Percentiles rank a stretch among this genome's conserved stretches.
These are phyloP conservation scores for Fusarium avenaceum DNA, from an alignment of 2,329 filamentous ascomycete species.

Conservation along the genomic window DNA sequence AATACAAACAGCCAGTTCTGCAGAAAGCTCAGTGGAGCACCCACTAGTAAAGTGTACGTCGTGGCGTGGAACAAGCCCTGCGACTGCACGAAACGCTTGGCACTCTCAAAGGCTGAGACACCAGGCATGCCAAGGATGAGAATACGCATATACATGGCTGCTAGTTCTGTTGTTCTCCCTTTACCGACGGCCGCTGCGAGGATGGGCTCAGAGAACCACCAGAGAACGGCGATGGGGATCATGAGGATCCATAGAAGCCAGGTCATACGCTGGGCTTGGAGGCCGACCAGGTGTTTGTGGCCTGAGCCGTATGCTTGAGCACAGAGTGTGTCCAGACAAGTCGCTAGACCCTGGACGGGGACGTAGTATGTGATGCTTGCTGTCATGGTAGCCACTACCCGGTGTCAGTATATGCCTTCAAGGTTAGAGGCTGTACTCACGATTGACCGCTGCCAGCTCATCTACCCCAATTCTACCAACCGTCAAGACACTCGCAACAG, in stretches of 20 bases:
- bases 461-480: slow-evolving; percentile 79
- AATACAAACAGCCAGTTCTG: slow-evolving; percentile 83
- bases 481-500: slow-evolving; percentile 79
- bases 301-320: slow-evolving; percentile 92
- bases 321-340: slow-evolving; percentile 89
- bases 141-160: slow-evolving; percentile 77
- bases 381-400: slow-evolving; percentile 72
- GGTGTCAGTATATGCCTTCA: background rate
- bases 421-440: slow-evolving; percentile 31
- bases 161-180: slow-evolving; percentile 73
- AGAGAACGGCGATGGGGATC: slow-evolving; percentile 77
- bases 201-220: slow-evolving; percentile 75
- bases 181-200: slow-evolving; percentile 59
- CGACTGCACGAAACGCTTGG: slow-evolving; percentile 83
- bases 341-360: slow-evolving; percentile 83
- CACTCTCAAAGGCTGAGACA: slow-evolving; percentile 79
- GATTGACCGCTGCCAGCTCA: slow-evolving; percentile 57
- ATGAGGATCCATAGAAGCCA: slow-evolving; percentile 79
- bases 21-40: slow-evolving; percentile 79
- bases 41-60: slow-evolving; percentile 79
- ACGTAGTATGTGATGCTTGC: slow-evolving; percentile 82
- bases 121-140: slow-evolving; percentile 78
- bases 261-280: slow-evolving; percentile 85
- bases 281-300: slow-evolving; percentile 83
- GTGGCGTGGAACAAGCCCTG: slow-evolving; percentile 83